Conservation (phyloP, 352 stramenopile species). For the Saprolegnia diclina region DNA sequence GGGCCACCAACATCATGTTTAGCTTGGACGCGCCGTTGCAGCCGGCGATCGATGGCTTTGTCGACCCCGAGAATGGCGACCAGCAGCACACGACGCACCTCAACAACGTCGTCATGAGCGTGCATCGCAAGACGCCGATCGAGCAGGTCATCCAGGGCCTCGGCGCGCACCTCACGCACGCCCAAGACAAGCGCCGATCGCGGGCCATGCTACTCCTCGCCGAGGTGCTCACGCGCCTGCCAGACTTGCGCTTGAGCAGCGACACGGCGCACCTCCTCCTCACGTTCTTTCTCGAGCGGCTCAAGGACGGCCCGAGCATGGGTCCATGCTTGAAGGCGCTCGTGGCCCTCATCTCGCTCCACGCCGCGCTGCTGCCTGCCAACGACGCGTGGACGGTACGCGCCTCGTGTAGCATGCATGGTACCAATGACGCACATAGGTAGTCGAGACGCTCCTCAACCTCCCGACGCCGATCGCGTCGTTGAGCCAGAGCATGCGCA, state of each 20-base stretch:
- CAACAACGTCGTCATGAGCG: slow-evolving; percentile 85
- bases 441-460: not conserved
- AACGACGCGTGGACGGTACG: slow-evolving; percentile 24
- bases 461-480: slow-evolving; percentile 64
- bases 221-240: slow-evolving; percentile 83
- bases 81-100: slow-evolving; percentile 76
- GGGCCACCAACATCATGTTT: slow-evolving; percentile 47
- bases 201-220: slow-evolving; percentile 78
- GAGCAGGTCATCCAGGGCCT: slow-evolving; percentile 77
- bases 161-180: slow-evolving; percentile 53
- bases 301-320: slow-evolving; percentile 82
- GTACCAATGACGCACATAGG: not conserved
- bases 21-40: slow-evolving; percentile 74
- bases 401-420: not conserved
- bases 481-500: slow-evolving; percentile 78
- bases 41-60: slow-evolving; percentile 80
- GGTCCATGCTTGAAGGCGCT: slow-evolving; percentile 67
- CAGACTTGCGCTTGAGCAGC: slow-evolving; percentile 66
- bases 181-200: slow-evolving; percentile 73
- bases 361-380: slow-evolving; percentile 48
- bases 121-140: slow-evolving; percentile 68
- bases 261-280: slow-evolving; percentile 70
- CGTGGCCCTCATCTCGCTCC: slow-evolving; percentile 63
- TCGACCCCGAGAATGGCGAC: slow-evolving; percentile 80
- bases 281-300: slow-evolving; percentile 78